Conservation (phyloP, 2,329 filamentous ascomycete species). For the Neocatenulostroma microsporum region DNA sequence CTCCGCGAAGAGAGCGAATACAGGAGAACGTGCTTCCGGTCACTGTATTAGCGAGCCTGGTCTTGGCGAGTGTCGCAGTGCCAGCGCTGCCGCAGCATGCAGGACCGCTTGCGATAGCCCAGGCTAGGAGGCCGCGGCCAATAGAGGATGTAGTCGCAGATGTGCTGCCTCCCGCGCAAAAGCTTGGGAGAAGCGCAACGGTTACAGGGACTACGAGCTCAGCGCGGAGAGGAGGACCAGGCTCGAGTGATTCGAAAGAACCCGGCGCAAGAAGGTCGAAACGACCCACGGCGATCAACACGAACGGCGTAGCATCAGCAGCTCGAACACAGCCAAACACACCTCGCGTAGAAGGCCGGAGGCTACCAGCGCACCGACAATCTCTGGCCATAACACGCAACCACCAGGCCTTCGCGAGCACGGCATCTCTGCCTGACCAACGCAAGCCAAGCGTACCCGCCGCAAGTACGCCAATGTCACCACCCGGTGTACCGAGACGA, state of each 20-base stretch:
- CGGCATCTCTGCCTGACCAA: constrained; percentile 28
- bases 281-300: constrained; percentile 26
- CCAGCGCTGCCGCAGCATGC: constrained; percentile 71
- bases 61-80: constrained; percentile 66
- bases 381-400: constrained; percentile 26
- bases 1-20: constrained; percentile 63
- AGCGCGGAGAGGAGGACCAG: constrained; percentile 36
- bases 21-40: constrained; percentile 75
- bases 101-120: constrained; percentile 71
- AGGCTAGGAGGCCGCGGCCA: constrained; percentile 66
- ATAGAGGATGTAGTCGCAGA: constrained; percentile 56
- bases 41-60: constrained; percentile 71
- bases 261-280: constrained; percentile 25
- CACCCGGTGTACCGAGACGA: constrained; percentile 34
- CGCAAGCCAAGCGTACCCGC: constrained; percentile 17
- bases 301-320: constrained; percentile 12
- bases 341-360: constrained; percentile 9
- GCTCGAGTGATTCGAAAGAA: constrained; percentile 21
- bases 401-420: constrained; percentile 24
- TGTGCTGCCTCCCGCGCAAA: constrained; percentile 45
- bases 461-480: constrained; percentile 26
- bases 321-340: constrained; percentile 9
- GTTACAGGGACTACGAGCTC: constrained; percentile 44
- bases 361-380: constrained; percentile 22
- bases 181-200: constrained; percentile 62